phyloP scores from a whole-genome alignment of 441 rosid genomes.

The Brassica hybrid region DNA sequence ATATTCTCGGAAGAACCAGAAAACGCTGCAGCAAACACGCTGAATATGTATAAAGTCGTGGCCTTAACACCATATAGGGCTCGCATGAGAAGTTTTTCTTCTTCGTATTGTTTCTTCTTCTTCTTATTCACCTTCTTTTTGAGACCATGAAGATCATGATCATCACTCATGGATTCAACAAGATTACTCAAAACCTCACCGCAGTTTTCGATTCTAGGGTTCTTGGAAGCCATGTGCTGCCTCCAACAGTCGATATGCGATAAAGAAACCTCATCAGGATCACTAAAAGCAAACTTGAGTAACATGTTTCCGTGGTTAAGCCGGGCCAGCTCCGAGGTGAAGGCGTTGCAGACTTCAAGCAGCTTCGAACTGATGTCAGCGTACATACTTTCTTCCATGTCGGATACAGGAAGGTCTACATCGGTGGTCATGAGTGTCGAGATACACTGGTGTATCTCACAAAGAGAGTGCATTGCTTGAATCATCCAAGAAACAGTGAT shows the following conservation, averaged over 20 bases:
- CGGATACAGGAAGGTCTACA: conserved; percentile 71
- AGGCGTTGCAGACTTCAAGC: conserved; percentile 75
- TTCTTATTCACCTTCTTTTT: conserved; percentile 52
- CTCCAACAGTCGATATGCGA: conserved; percentile 71
- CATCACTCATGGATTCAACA: conserved; percentile 53
- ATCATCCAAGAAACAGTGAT: conserved; percentile 81
- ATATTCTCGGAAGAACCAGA: conserved; percentile 62
- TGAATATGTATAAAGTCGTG: conserved; percentile 65
- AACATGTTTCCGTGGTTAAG: conserved; percentile 77
- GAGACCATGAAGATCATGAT: conserved; percentile 18
- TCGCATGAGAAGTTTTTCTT: conserved; percentile 76
- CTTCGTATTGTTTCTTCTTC: conserved; percentile 56
- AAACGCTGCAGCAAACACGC: conserved; percentile 68
- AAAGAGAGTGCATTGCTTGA: conserved; percentile 72
- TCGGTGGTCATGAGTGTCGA: conserved; percentile 57
- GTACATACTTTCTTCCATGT: conserved; percentile 80
- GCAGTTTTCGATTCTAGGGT: conserved; percentile 62
- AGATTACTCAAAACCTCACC: conserved; percentile 54
- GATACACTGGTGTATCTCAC: conserved; percentile 68
- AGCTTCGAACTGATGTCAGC: conserved; percentile 78
- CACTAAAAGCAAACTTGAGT: conserved; percentile 69
- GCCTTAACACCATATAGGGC: conserved; percentile 84
- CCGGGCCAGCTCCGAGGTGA: conserved; percentile 72
- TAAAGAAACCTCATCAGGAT: conserved; percentile 43
- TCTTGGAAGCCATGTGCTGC: conserved; percentile 59